These are phyloP conservation scores for Linum usitatissimum DNA, from an alignment of 345 rosid species.

Conservation along the genomic window DNA sequence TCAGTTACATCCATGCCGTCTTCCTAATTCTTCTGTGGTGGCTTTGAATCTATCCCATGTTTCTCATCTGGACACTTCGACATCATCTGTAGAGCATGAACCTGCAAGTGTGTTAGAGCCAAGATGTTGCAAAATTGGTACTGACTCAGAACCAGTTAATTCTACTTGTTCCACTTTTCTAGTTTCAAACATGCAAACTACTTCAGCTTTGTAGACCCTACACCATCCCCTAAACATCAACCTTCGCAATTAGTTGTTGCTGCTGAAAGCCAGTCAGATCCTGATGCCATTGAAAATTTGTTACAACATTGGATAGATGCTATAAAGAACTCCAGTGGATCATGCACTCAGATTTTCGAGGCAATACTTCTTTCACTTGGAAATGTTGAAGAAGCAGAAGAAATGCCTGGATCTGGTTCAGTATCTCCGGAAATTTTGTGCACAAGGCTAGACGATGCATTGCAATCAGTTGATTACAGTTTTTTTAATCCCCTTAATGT, in stretches of 20 bases:
- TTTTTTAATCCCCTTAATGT: conserved; percentile 27
- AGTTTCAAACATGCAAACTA: conserved; percentile 11
- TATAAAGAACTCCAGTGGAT: conserved; percentile 20
- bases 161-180: conserved; percentile 13
- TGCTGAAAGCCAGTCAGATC: conserved; percentile 5
- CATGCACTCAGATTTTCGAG: conserved; percentile 28
- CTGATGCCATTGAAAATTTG: conserved; percentile 18
- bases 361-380: conserved; percentile 25
- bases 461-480: conserved; percentile 25
- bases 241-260: background rate
- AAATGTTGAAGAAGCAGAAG: conserved; percentile 12
- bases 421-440: conserved; percentile 20
- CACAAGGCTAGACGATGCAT: conserved; percentile 22
- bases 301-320: conserved; percentile 22
- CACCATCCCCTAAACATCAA: too few species aligned
- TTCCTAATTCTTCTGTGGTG: conserved; percentile 10
- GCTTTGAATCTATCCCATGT: conserved; percentile 14
- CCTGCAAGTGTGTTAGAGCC: background rate
- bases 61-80: too few species aligned
- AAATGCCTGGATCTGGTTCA: conserved; percentile 4
- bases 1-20: conserved; percentile 15
- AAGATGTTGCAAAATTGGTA: conserved; percentile 7
- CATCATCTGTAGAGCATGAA: too few species aligned
- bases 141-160: background rate
- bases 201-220: conserved; percentile 4